Evolutionary conservation across 2,329 filamentous ascomycete genomes (phyloP).

Genomic region (Talaromyces sp.): DNA sequence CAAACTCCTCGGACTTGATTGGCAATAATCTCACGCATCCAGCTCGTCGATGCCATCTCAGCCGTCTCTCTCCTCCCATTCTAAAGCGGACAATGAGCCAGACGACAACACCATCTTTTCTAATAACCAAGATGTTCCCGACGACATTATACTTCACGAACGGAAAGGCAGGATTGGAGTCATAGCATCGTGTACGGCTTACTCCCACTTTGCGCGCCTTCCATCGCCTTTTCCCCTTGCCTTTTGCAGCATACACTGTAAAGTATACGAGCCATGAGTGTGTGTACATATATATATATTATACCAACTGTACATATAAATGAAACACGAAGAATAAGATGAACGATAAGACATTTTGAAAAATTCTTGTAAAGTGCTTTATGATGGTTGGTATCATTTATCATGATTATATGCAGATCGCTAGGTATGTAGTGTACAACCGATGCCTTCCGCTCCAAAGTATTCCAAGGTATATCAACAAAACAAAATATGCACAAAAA

Average conservation of each 20-base stretch:
- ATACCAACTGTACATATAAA: conserved; percentile 17
- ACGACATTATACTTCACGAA: neutral
- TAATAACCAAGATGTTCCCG: neutral
- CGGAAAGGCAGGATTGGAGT: conserved; percentile 4
- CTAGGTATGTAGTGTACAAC: neutral
- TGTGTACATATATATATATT: conserved; percentile 17
- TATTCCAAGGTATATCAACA: neutral
- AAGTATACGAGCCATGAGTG: conserved; percentile 17
- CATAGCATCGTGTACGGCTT: neutral
- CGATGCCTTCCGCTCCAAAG: too few relatives aligned
- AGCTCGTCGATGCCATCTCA: neutral
- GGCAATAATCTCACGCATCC: neutral
- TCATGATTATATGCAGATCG: conserved; percentile 4
- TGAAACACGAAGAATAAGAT: neutral
- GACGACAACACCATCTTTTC: neutral
- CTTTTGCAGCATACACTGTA: conserved; percentile 15
- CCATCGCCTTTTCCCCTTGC: neutral
- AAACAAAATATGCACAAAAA: conserved; percentile 5
- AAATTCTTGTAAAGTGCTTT: neutral
- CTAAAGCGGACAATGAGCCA: neutral
- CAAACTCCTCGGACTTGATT: neutral
- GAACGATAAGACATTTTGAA: neutral
- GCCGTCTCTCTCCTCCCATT: neutral
- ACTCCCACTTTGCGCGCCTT: neutral
- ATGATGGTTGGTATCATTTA: neutral